Percentiles rank a stretch among this genome's conserved stretches.
phyloP scores from a whole-genome alignment of 495 filamentous ascomycete species.

The Penicillium soppii region DNA sequence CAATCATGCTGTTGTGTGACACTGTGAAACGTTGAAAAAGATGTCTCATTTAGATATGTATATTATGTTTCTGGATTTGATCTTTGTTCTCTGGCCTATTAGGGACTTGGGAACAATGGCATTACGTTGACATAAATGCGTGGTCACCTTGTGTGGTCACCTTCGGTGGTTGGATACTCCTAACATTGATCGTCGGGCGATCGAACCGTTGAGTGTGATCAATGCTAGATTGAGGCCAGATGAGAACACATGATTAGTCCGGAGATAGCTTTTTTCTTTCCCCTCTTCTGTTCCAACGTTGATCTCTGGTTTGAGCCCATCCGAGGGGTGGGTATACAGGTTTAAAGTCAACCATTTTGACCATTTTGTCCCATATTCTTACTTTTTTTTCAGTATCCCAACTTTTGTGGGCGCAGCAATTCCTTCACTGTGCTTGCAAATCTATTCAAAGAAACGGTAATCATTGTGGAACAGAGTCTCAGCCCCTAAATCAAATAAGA shows the following conservation, averaged over 20 bases:
- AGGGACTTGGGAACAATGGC: neutral
- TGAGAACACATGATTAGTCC: neutral
- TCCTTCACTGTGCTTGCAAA: too few relatives aligned
- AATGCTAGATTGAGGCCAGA: neutral
- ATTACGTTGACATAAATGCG: neutral
- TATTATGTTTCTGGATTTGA: neutral
- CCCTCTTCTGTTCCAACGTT: too few relatives aligned
- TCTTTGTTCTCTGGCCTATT: neutral
- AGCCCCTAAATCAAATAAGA: neutral
- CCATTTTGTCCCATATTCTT: neutral
- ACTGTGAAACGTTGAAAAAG: constrained; percentile 18
- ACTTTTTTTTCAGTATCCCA: neutral
- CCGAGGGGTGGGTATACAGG: too few relatives aligned
- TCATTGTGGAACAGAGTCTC: neutral
- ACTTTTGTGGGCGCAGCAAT: too few relatives aligned
- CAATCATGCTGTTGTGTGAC: constrained; percentile 14
- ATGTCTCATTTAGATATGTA: neutral
- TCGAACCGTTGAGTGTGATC: neutral
- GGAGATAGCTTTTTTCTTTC: neutral
- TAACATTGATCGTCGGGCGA: constrained; percentile 3
- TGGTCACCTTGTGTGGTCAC: too few relatives aligned
- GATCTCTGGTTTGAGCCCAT: neutral
- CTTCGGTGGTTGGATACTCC: too few relatives aligned
- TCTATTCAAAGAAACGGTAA: too few relatives aligned
- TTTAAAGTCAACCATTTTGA: neutral